Evolutionary conservation across 148 eudicot species (phyloP).

Genomic region (Chenopodium formosanum): DNA sequence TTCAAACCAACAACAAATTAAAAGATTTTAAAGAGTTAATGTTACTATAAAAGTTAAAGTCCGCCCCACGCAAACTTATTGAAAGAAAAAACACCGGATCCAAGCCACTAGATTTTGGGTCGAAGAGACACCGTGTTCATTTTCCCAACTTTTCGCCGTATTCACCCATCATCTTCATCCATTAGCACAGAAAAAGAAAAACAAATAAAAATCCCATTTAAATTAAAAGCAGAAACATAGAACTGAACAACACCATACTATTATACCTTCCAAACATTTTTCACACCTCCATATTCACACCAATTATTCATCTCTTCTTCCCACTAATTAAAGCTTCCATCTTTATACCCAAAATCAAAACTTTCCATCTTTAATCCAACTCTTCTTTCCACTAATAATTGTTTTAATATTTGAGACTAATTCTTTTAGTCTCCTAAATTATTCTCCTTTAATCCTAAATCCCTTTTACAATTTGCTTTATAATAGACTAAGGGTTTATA

Average conservation of each 20-base stretch:
- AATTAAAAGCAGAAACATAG: neutral
- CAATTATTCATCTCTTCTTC: neutral
- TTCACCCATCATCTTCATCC: constrained; percentile 17
- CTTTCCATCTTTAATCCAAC: neutral
- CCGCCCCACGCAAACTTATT: too few relatives aligned
- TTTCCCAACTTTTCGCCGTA: neutral
- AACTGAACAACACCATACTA: neutral
- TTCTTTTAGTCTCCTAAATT: neutral
- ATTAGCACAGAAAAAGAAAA: constrained; percentile 1
- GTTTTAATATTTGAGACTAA: neutral
- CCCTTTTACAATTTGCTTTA: too few relatives aligned
- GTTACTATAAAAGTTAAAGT: too few relatives aligned
- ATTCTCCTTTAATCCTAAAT: neutral
- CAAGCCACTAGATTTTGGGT: constrained; percentile 1
- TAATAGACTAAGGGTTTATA: too few relatives aligned
- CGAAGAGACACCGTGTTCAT: neutral
- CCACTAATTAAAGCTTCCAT: neutral
- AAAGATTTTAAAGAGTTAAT: too few relatives aligned
- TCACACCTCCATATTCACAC: neutral
- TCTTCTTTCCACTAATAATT: neutral
- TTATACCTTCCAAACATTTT: neutral
- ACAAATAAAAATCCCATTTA: neutral
- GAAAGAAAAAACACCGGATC: neutral
- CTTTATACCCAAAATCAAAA: neutral
- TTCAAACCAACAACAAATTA: too few relatives aligned